These are phyloP conservation scores for Miscanthus lutarioriparius DNA, from an alignment of 176 grass and related monocot species.

Conservation along the genomic window DNA sequence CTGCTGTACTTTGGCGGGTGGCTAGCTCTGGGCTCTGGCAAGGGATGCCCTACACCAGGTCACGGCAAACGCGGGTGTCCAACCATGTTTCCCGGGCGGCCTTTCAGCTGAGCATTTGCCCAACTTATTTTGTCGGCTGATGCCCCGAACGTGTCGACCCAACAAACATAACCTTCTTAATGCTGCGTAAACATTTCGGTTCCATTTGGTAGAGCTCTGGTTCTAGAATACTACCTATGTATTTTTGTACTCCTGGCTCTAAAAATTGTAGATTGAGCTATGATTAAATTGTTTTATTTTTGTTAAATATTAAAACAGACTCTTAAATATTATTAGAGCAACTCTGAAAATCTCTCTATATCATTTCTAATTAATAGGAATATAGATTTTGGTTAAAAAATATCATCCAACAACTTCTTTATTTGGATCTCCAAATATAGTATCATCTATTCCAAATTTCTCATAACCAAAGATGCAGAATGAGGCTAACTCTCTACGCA, in stretches of 20 bases:
- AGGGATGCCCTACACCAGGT: not conserved
- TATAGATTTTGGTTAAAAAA: too few species aligned
- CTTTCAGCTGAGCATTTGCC: not conserved
- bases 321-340: not conserved
- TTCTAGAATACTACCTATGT: not conserved
- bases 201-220: not conserved
- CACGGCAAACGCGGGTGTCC: conserved; percentile 25
- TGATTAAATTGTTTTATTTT: not conserved
- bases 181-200: not conserved
- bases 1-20: not conserved
- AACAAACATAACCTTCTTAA: conserved; percentile 6
- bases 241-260: not conserved
- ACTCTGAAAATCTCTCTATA: too few species aligned
- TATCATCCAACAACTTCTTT: too few species aligned
- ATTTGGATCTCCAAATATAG: too few species aligned
- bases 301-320: not conserved
- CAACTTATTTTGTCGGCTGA: not conserved
- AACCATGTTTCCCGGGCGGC: conserved; percentile 4
- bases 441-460: too few species aligned
- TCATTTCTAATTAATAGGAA: too few species aligned
- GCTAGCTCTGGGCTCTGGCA: not conserved
- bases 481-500: too few species aligned
- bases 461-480: too few species aligned
- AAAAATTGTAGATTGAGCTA: not conserved
- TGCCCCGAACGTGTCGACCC: conserved; percentile 11